Base-by-base conservation (phyloP, 495 filamentous ascomycete genomes). In the Pseudotulostoma volvatum region DNA sequence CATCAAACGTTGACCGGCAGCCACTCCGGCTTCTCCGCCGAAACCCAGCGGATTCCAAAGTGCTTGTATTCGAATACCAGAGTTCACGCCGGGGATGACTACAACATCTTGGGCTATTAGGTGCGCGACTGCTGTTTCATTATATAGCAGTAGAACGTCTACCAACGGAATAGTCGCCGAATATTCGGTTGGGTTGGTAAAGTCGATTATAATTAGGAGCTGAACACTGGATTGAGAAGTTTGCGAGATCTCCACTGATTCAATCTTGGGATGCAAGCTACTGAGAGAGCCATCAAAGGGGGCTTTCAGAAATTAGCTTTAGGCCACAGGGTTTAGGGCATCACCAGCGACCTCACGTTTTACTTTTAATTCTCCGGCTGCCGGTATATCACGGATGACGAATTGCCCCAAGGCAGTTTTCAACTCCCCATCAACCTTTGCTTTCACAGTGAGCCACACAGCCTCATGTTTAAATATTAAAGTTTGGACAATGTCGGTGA, bases 181-280 rank as follows among this genome's bases (percentile, higher is more conserved):
- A 55, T 94, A 94, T 0, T 75, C 61, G 1, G 85, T 92, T 2
- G 90, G 90, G 50, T 97, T 97, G 1, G 81, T 88, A 42, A 94
- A 63, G 51, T 87, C 90, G 40, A 92, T 60, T 15, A 50, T 59
- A 7, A 82, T 77, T 42, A 71, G 61, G 7, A 95, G 54, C 9
- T 69, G 72, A 15, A 94, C 55, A 3, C 76, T 80, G 11, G 74
- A 69, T 31, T 67, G 57, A 3, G 76, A 75, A 0, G 85, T 92
- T 30, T 77, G 64, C 20, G 74, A 49, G 40, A 97, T 68, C 38
- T 68, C 59, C 14, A 97, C 54, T 31, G 67, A 66, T 21, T 72
- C 70, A 34, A 92, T 55, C 37, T 71, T 63, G 9, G 80, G 81
- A 28, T 61, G 59, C 16, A 85, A 52, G 20, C 55, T 56, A 38